A percentile compares a stretch with the other conserved stretches of the same genome.
Conservation (phyloP, 2,329 filamentous ascomycete genomes). For the Fusarium sp. region DNA sequence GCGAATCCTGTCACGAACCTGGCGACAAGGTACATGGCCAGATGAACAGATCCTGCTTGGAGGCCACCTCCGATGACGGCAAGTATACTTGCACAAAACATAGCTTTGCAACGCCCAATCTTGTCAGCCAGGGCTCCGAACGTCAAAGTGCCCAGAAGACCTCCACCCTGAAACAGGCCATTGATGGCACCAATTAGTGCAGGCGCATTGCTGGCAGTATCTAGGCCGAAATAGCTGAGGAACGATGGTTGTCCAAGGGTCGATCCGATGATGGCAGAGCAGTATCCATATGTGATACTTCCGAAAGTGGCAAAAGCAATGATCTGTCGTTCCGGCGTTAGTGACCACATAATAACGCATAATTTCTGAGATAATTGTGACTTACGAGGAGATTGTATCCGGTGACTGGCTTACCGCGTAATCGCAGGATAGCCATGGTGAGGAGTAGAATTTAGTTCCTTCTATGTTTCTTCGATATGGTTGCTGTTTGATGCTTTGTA, state of each 20-base stretch:
- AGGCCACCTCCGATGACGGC: neutral
- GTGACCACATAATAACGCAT: too few relatives aligned
- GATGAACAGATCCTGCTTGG: neutral
- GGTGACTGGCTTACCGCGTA: slow-evolving; percentile 1
- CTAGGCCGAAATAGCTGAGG: slow-evolving; percentile 4
- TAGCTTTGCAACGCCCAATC: slow-evolving; percentile 2
- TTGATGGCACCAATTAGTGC: slow-evolving; percentile 1
- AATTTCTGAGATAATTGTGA: fast-evolving
- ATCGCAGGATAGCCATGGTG: neutral
- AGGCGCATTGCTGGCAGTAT: neutral
- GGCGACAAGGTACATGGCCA: neutral
- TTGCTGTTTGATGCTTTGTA: too few relatives aligned
- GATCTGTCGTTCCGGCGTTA: neutral
- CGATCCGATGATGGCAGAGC: slow-evolving; percentile 3
- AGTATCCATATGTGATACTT: slow-evolving; percentile 7
- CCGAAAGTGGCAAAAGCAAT: slow-evolving; percentile 4
- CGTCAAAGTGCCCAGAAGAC: neutral
- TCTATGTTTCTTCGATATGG: too few relatives aligned
- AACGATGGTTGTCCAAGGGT: slow-evolving; percentile 3
- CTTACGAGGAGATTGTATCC: neutral
- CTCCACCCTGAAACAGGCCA: neutral
- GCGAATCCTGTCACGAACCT: neutral
- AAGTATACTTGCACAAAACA: neutral
- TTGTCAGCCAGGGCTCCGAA: slow-evolving; percentile 1
- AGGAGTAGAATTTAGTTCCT: too few relatives aligned